Base-by-base conservation (phyloP, 2,329 filamentous ascomycete species). In the Cercospora berteroae region DNA sequence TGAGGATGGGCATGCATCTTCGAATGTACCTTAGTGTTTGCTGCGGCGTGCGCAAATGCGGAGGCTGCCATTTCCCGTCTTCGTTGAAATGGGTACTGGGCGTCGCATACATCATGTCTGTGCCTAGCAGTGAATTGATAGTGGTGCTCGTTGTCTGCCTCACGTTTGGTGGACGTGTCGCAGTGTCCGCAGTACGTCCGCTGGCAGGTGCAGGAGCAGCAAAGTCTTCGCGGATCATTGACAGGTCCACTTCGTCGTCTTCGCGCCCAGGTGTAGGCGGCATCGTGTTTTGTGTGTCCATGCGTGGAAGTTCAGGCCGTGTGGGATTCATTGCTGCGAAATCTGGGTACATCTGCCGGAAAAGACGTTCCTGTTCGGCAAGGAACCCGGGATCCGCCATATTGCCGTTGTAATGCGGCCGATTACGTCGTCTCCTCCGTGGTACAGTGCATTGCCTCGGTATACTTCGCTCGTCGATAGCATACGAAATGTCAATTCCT, bases 401-500 rank as follows among this genome's bases (percentile, higher is more conserved):
- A 55, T 78, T 73, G 31, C 78, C 78, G 25, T 72, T 75, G 33
- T 69, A 77, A 70, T 56, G 76, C 31, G 69, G 67, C 73, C 59
- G 56, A 73, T 55, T 81, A 63, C 73, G 77, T 74, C 64, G 75
- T 74, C 78, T 77, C 31, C 82, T 75, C 31, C 82, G 77, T 5
- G 83, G 83, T 13, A 84, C 76, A 62, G 82, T 84, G 60, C 81
- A 79, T 68, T 82, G 82, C 59, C 79, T 76, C 4, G 77, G 76
- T n/a, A 77, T 67, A 64, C 76, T 81, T 57, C 91, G 86, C 71
- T 92, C 90, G 71, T 93, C 90, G 44, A 93, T 84, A 1, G 89
- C 87, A 0, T 86, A 82, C 12, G 90, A 87, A 20, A 93, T 86
- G 74, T 92, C 89, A 67, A 93, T 90, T 57, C 88, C 90, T n/a